Conservation (phyloP, 768 basidiomycete genomes). For the Russula lepida region DNA sequence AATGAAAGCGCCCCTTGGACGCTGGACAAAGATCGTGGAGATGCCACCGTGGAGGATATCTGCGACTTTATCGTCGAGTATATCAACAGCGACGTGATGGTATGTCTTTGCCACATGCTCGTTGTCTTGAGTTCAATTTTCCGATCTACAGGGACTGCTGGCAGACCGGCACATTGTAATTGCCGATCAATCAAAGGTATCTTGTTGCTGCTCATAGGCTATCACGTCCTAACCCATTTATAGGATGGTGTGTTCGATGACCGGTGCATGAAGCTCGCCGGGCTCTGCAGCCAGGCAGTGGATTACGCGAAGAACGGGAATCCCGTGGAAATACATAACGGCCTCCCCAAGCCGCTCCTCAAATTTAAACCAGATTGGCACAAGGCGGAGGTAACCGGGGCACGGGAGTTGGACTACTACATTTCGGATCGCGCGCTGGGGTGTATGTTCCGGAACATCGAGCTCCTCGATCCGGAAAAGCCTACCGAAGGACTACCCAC, state of each 20-base stretch:
- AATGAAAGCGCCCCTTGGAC: slow-evolving; percentile 23
- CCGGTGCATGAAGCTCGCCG: slow-evolving; percentile 49
- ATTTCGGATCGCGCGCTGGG: slow-evolving; percentile 64
- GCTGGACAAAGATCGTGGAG: slow-evolving; percentile 24
- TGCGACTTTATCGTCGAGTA: slow-evolving; percentile 79
- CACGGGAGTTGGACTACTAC: slow-evolving; percentile 59
- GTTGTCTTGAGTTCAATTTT: neutral
- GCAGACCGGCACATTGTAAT: slow-evolving; percentile 61
- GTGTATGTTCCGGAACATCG: slow-evolving; percentile 56
- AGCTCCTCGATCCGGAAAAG: slow-evolving; percentile 33
- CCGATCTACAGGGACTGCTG: slow-evolving; percentile 47
- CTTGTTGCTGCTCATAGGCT: neutral
- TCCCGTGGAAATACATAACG: slow-evolving; percentile 42
- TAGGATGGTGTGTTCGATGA: slow-evolving; percentile 56
- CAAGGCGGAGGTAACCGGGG: slow-evolving; percentile 32
- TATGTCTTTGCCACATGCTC: slow-evolving; percentile 26
- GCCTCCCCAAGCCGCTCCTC: slow-evolving; percentile 48
- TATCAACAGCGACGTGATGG: slow-evolving; percentile 74
- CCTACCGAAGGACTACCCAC: slow-evolving; percentile 11
- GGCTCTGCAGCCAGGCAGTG: slow-evolving; percentile 58
- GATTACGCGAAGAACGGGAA: slow-evolving; percentile 77
- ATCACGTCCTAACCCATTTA: neutral
- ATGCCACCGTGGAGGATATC: slow-evolving; percentile 58
- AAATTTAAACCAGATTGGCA: slow-evolving; percentile 77
- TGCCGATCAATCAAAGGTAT: slow-evolving; percentile 67